Evolutionary conservation across 805 yeast genomes (phyloP).

Genomic region (Candida suzukii): DNA sequence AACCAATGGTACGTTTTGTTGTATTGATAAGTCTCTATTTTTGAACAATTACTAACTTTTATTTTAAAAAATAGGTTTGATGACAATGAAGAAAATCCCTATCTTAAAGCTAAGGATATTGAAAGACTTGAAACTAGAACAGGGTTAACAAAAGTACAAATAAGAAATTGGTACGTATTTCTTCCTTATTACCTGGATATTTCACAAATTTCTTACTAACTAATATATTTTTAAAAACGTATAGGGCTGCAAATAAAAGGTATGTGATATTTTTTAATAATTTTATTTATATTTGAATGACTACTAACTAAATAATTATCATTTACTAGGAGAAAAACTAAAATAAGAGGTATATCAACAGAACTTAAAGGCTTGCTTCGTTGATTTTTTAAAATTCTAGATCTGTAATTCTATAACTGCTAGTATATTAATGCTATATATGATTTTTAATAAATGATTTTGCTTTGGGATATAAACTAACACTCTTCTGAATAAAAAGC

Average conservation of each 20-base stretch:
- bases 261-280: too few species aligned
- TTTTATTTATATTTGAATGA: neutral
- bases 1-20: neutral
- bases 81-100: neutral
- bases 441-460: too few species aligned
- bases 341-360: neutral
- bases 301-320: neutral
- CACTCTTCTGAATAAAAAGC: too few species aligned
- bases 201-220: neutral
- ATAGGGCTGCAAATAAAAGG: slow-evolving; percentile 1
- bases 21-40: too few species aligned
- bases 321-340: neutral
- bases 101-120: neutral
- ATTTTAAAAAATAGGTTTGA: neutral
- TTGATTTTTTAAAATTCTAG: neutral
- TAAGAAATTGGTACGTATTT: neutral
- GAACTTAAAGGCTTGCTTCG: neutral
- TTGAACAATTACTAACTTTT: neutral
- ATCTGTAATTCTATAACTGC: neutral
- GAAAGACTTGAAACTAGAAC: neutral
- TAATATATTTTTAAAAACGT: neutral
- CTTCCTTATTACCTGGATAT: neutral
- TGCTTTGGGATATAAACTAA: too few species aligned
- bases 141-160: neutral
- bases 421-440: too few species aligned